These are phyloP conservation scores for Diaporthe amygdali DNA, from an alignment of 2,329 filamentous ascomycete genomes.

Conservation along the genomic window DNA sequence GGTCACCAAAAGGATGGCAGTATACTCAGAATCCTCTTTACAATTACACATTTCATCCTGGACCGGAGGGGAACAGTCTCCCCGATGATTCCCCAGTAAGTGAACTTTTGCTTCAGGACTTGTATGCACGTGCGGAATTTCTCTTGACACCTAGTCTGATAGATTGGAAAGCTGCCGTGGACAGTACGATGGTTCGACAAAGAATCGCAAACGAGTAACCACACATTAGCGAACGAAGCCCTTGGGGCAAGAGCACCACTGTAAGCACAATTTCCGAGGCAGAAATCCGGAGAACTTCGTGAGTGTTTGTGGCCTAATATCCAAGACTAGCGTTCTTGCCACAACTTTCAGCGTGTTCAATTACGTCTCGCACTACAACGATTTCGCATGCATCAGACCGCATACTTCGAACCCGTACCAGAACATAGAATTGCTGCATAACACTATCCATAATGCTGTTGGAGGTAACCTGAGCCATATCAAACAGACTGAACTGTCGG, in stretches of 20 bases:
- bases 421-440: neutral
- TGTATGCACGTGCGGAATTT: too few relatives aligned
- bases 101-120: too few relatives aligned
- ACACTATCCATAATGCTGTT: neutral
- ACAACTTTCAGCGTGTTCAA: neutral
- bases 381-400: neutral
- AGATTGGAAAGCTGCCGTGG: neutral
- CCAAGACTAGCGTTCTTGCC: neutral
- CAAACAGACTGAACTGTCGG: neutral
- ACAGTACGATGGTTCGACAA: neutral
- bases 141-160: too few relatives aligned
- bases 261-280: neutral
- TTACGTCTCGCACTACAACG: neutral
- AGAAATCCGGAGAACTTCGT: too few relatives aligned
- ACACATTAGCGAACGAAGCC: neutral
- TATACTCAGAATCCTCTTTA: neutral
- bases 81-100: neutral
- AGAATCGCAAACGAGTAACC: neutral
- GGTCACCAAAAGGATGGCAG: neutral
- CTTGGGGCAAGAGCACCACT: neutral
- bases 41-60: neutral
- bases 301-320: neutral
- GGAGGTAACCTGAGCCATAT: neutral
- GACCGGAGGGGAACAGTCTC: neutral
- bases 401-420: neutral